Evolutionary conservation across 441 rosid species (phyloP).

Genomic region (Adansonia grandidieri): DNA sequence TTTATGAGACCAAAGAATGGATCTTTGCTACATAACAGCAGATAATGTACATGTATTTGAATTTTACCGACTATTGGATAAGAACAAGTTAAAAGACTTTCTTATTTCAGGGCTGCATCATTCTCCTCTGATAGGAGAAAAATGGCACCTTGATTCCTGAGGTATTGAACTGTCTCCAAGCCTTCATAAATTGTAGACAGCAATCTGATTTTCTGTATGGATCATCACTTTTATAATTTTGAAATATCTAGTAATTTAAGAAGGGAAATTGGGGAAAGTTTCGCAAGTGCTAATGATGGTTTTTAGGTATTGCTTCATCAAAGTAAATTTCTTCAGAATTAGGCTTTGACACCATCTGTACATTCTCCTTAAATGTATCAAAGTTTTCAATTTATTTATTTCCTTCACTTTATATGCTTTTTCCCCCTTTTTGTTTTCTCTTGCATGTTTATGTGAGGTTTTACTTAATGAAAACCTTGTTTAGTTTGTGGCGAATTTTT

Average conservation of each 20-base stretch:
- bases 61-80: not conserved
- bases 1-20: conserved; percentile 6
- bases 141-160: not conserved
- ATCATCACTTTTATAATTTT: not conserved
- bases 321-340: conserved; percentile 3
- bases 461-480: not conserved
- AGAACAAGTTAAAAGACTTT: not conserved
- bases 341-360: not conserved
- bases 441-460: not conserved
- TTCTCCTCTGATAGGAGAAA: not conserved
- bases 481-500: not conserved
- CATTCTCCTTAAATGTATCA: not conserved
- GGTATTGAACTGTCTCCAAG: not conserved
- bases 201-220: not conserved
- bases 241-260: not conserved
- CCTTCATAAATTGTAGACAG: not conserved
- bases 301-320: not conserved
- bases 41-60: not conserved
- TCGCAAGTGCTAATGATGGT: not conserved
- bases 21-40: not conserved
- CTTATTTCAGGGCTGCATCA: not conserved
- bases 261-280: not conserved
- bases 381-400: not conserved
- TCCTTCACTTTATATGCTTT: not conserved
- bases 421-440: not conserved